phyloP scores from a whole-genome alignment of 2,329 filamentous ascomycete species.

The Diaporthe aspalathi region DNA sequence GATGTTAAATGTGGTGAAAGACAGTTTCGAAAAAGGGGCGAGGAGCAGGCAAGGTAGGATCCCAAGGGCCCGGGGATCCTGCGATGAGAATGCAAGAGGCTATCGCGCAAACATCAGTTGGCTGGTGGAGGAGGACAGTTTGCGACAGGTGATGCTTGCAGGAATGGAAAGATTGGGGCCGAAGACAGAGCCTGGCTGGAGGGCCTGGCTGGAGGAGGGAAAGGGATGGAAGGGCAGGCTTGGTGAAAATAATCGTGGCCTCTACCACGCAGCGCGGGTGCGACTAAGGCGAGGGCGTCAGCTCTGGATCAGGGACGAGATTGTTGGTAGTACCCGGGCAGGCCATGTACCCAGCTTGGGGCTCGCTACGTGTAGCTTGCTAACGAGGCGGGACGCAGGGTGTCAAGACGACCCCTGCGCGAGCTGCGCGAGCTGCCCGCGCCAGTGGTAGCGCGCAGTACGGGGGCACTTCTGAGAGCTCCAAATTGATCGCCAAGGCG shows the following conservation, averaged over 20 bases:
- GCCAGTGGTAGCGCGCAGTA: constrained; percentile 8
- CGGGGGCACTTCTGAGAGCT: not conserved
- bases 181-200: constrained; percentile 34
- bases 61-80: constrained; percentile 30
- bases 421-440: constrained; percentile 9
- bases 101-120: constrained; percentile 31
- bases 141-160: constrained; percentile 8
- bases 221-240: constrained; percentile 33
- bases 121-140: constrained; percentile 8
- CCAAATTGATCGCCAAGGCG: constrained; percentile 32
- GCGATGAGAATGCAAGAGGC: constrained; percentile 30
- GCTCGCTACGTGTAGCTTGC: not conserved
- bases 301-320: constrained; percentile 21
- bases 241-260: constrained; percentile 38
- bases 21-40: constrained; percentile 32
- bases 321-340: constrained; percentile 1
- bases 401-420: not conserved
- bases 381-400: constrained; percentile 3
- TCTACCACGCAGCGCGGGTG: constrained; percentile 32
- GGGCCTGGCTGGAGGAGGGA: constrained; percentile 30
- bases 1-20: constrained; percentile 30
- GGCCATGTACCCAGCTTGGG: not conserved
- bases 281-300: constrained; percentile 23
- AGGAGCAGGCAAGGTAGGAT: constrained; percentile 15
- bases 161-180: constrained; percentile 26